These are phyloP conservation scores for Colletotrichum limetticola DNA, from an alignment of 2,329 filamentous ascomycete species.

Conservation along the genomic window DNA sequence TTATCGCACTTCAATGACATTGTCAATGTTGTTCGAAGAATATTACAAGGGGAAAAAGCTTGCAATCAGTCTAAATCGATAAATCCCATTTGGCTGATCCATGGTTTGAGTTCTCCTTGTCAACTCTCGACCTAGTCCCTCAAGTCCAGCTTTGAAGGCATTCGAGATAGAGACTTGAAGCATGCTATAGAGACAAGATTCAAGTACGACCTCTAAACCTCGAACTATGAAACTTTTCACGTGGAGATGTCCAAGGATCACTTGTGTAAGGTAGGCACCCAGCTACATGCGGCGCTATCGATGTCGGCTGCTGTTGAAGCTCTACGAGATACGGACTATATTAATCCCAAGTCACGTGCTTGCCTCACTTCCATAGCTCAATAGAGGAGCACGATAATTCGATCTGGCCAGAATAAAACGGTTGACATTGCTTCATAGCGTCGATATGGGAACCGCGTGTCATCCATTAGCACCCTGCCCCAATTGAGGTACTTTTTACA, in stretches of 20 bases:
- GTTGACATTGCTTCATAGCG: neutral
- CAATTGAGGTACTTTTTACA: neutral
- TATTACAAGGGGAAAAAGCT: too few relatives aligned
- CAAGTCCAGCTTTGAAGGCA: too few relatives aligned
- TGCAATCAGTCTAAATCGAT: too few relatives aligned
- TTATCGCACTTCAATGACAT: too few relatives aligned
- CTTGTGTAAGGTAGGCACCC: neutral
- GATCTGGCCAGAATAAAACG: neutral
- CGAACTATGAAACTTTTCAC: accelerated
- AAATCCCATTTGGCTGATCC: too few relatives aligned
- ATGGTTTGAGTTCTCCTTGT: too few relatives aligned
- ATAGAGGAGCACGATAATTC: neutral
- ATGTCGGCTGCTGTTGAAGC: neutral
- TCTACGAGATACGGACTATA: neutral
- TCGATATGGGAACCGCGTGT: neutral
- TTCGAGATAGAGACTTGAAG: too few relatives aligned
- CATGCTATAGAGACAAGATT: neutral
- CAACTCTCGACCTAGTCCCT: too few relatives aligned
- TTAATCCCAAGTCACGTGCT: neutral
- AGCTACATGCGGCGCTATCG: neutral
- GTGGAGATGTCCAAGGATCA: neutral
- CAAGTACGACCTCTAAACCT: neutral
- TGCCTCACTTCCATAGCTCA: neutral
- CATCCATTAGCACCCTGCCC: neutral
- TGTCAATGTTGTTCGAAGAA: too few relatives aligned